Evolutionary conservation across 306 rosid species (phyloP), one percentile per base, ranked within the genome.

Genomic region (Morella rubra): DNA sequence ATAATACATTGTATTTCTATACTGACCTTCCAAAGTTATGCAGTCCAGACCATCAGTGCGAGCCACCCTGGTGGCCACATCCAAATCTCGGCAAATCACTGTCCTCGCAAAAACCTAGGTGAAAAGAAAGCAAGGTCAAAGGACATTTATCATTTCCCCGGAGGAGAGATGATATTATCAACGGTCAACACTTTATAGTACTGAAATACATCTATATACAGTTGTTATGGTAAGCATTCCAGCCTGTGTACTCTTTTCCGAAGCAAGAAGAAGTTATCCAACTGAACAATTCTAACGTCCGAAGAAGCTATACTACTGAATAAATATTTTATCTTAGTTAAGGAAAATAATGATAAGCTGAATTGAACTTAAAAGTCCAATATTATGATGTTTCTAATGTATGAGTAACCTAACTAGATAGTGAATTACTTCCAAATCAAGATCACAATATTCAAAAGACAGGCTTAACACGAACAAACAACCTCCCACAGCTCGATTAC

Each of bases 61-160:
- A 76, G 98, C 97, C 84, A 95, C 95, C 86, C 84, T 88, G 67
- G 97, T 89, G 32, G 98, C 97, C 82, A 95, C 98, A 73, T 95
- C 98, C 81, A 95, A 71, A 86, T 95, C 92, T 74, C 92, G 86
- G 84, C 98, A 95, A 64, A 95, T 83, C 80, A 95, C 98, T 6
- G 98, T 95, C 83, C 98, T 92, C 49, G 93, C 93, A 86, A 95
- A 95, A 46, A 92, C 97, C 98, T 95, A 77, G n/a, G 68, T 77
- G 74, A 79, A 50, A 79, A 32, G 44, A 20, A 68, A 61, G 72
- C 49, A 58, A 68, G 52, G 84, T 76, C 52, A 80, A 78, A 61
- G 76, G 55, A 76, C 46, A 68, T 66, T 46, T 54, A 82, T 81
- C 60, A 19, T 49, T 70, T 74, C 60, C 70, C 50, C 51, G 44